phyloP scores from a whole-genome alignment of 2,329 filamentous ascomycete genomes.

The Boeremia exigua region DNA sequence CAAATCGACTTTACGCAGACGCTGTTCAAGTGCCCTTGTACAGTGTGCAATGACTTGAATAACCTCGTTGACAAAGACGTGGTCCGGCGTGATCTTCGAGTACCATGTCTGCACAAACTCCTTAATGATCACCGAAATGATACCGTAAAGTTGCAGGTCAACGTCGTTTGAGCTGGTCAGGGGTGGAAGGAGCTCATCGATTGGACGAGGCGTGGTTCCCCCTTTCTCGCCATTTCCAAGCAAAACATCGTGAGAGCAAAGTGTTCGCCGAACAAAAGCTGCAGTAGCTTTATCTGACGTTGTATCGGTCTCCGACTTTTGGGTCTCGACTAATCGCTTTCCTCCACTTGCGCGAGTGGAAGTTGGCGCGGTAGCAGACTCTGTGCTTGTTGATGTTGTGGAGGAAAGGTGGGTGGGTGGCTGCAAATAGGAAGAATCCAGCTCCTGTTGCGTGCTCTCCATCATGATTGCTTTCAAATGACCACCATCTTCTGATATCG shows the following conservation, averaged over 20 bases:
- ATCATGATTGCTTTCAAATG: constrained; percentile 32
- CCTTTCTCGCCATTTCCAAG: constrained; percentile 58
- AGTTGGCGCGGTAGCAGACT: constrained; percentile 19
- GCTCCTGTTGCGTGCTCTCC: constrained; percentile 32
- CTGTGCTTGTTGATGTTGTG: constrained; percentile 13
- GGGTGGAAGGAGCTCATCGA: constrained; percentile 84
- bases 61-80: constrained; percentile 84
- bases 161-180: constrained; percentile 94
- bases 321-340: constrained; percentile 26
- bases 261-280: constrained; percentile 79
- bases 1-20: constrained; percentile 80
- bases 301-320: constrained; percentile 42
- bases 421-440: constrained; percentile 28
- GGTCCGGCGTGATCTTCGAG: constrained; percentile 86
- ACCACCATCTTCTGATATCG: constrained; percentile 19
- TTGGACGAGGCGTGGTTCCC: constrained; percentile 67
- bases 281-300: constrained; percentile 80
- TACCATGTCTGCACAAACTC: constrained; percentile 97
- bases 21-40: constrained; percentile 84
- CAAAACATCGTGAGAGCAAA: constrained; percentile 71
- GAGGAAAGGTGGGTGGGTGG: constrained; percentile 28
- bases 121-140: constrained; percentile 86
- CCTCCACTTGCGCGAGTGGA: constrained; percentile 23
- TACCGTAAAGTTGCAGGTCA: constrained; percentile 89
- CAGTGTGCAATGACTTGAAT: constrained; percentile 92